Conservation (phyloP, 352 stramenopile species). For the Aphanomyces invadans region DNA sequence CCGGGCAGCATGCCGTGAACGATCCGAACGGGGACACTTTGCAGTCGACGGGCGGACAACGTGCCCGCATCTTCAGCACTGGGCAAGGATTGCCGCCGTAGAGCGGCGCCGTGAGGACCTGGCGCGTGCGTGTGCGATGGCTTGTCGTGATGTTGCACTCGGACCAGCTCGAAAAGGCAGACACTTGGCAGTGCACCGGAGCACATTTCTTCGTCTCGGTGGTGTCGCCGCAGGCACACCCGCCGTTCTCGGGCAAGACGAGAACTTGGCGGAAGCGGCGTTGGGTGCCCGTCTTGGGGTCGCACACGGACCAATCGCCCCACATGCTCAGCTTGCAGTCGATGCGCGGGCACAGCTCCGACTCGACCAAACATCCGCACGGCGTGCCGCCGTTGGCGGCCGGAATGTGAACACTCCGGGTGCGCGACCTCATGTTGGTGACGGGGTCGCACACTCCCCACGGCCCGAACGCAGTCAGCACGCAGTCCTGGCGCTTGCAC, state of each 20-base stretch:
- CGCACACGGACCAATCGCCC: slow-evolving; percentile 44
- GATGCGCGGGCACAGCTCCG: neutral
- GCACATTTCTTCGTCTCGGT: neutral
- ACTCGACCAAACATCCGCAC: slow-evolving; percentile 24
- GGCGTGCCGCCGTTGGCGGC: slow-evolving; percentile 8
- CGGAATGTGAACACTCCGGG: neutral
- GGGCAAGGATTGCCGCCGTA: slow-evolving; percentile 39
- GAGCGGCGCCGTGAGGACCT: slow-evolving; percentile 28
- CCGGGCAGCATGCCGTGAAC: neutral
- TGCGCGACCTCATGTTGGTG: slow-evolving; percentile 27
- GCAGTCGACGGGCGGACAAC: slow-evolving; percentile 37
- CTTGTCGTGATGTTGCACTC: slow-evolving; percentile 29
- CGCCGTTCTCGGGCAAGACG: slow-evolving; percentile 31
- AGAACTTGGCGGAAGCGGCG: slow-evolving; percentile 39
- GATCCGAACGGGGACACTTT: neutral
- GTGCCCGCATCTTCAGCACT: slow-evolving; percentile 29
- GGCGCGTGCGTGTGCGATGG: slow-evolving; percentile 32
- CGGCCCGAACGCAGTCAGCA: slow-evolving; percentile 31
- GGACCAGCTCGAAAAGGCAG: slow-evolving; percentile 14
- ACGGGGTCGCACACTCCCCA: slow-evolving; percentile 36
- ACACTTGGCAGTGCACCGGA: slow-evolving; percentile 7
- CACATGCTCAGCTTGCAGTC: slow-evolving; percentile 29
- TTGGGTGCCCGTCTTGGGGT: slow-evolving; percentile 29
- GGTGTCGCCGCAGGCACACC: slow-evolving; percentile 26
- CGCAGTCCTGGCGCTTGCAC: slow-evolving; percentile 33